phyloP scores from a whole-genome alignment of 2,329 filamentous ascomycete species.

The Septoria petroselini region DNA sequence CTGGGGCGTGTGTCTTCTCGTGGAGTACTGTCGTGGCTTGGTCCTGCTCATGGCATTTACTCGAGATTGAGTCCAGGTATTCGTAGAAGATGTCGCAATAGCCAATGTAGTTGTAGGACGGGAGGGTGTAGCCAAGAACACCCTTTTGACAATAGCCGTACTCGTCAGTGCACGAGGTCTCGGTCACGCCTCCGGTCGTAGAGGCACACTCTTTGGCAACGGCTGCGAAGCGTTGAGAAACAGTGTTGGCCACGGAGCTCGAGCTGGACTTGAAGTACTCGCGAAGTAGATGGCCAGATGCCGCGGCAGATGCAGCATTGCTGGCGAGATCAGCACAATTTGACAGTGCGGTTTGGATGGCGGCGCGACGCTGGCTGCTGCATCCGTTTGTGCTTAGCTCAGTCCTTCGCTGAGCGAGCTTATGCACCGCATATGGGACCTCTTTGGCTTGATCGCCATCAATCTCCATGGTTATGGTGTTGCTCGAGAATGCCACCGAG shows the following conservation, averaged over 20 bases:
- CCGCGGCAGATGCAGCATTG: conserved; percentile 52
- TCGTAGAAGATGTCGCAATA: conserved; percentile 63
- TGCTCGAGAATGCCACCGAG: conserved; percentile 57
- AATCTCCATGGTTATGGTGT: conserved; percentile 56
- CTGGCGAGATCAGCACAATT: conserved; percentile 56
- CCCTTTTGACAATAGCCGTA: conserved; percentile 51
- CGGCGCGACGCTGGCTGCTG: conserved; percentile 46
- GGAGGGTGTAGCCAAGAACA: conserved; percentile 61
- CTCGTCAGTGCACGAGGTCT: conserved; percentile 59
- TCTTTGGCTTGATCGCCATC: conserved; percentile 42
- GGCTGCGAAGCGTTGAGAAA: conserved; percentile 52
- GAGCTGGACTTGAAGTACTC: conserved; percentile 64
- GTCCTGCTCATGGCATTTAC: conserved; percentile 61
- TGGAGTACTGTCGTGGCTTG: conserved; percentile 63
- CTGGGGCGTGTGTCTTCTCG: conserved; percentile 62
- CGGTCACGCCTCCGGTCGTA: conserved; percentile 48
- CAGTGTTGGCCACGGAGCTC: conserved; percentile 46
- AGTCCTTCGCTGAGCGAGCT: conserved; percentile 50
- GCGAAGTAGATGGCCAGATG: conserved; percentile 50
- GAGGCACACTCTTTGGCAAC: conserved; percentile 57
- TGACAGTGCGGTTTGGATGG: conserved; percentile 51
- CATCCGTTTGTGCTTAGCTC: conserved; percentile 53
- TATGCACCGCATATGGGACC: conserved; percentile 23
- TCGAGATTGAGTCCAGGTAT: conserved; percentile 49
- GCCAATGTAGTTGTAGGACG: conserved; percentile 51